phyloP scores from a whole-genome alignment of 164 flowering plant genomes.

The Vitis cinerea region DNA sequence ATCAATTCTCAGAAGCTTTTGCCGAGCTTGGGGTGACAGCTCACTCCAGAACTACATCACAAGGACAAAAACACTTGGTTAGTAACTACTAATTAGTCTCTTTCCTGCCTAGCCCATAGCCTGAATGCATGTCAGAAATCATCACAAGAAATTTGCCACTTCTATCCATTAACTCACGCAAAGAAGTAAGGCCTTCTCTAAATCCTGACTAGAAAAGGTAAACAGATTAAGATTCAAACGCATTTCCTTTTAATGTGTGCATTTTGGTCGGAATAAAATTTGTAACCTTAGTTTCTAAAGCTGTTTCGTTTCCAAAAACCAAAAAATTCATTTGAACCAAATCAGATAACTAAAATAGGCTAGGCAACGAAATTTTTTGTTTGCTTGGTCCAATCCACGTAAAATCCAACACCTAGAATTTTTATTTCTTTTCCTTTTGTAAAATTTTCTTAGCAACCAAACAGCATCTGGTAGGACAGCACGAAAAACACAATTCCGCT shows the following conservation, averaged over 20 bases:
- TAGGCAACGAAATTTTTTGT: neutral
- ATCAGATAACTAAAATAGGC: neutral
- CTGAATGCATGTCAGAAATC: no score
- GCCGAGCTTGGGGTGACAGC: slow-evolving; percentile 70
- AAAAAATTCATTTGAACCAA: neutral
- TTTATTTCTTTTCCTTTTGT: neutral
- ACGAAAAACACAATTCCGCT: neutral
- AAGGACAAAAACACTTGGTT: slow-evolving; percentile 7
- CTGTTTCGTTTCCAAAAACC: no score
- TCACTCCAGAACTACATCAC: slow-evolving; percentile 85
- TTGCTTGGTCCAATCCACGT: neutral
- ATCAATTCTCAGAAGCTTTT: slow-evolving; percentile 76
- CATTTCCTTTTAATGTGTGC: no score
- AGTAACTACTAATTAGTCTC: neutral
- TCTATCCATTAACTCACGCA: no score
- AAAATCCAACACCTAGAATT: neutral
- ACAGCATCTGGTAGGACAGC: neutral
- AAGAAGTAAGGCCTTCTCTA: no score
- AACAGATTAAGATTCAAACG: no score
- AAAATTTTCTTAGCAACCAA: neutral
- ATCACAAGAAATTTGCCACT: no score
- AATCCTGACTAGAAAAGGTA: no score
- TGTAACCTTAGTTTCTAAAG: no score
- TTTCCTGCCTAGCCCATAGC: no score
- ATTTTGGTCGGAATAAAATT: no score